Conservation (phyloP, 371 early-diverging fungal genomes). For the Saksenaea oblongispora region DNA sequence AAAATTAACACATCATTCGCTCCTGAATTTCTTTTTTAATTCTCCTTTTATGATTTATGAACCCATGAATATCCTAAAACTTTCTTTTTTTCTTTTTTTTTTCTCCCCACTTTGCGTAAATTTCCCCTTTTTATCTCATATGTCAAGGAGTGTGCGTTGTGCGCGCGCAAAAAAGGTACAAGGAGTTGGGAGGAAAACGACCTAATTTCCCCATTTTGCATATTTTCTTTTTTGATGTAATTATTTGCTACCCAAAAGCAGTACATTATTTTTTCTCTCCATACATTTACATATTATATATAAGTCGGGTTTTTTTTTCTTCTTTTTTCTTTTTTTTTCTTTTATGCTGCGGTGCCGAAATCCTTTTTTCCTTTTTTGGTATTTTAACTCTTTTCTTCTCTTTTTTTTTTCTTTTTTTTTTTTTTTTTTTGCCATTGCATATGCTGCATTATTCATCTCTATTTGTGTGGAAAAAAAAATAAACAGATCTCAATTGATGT, state of each 20-base stretch:
- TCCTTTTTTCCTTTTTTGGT: neutral
- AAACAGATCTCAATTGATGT: neutral
- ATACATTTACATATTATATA: neutral
- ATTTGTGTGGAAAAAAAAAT: neutral
- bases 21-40: neutral
- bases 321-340: neutral
- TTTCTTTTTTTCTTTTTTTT: neutral
- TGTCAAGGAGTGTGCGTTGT: neutral
- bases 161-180: too few species aligned
- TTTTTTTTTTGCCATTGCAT: neutral
- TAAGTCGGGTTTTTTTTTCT: neutral
- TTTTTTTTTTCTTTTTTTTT: neutral
- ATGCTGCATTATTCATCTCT: neutral
- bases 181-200: too few species aligned
- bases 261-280: neutral
- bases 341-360: constrained; percentile 4
- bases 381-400: too few species aligned
- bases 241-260: too few species aligned
- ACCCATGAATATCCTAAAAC: neutral
- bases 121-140: neutral
- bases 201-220: too few species aligned
- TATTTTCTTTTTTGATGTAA: too few species aligned
- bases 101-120: neutral
- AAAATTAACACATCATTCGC: neutral
- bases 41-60: neutral